Conservation (phyloP, 306 rosid species). For the Quercus cerris region DNA sequence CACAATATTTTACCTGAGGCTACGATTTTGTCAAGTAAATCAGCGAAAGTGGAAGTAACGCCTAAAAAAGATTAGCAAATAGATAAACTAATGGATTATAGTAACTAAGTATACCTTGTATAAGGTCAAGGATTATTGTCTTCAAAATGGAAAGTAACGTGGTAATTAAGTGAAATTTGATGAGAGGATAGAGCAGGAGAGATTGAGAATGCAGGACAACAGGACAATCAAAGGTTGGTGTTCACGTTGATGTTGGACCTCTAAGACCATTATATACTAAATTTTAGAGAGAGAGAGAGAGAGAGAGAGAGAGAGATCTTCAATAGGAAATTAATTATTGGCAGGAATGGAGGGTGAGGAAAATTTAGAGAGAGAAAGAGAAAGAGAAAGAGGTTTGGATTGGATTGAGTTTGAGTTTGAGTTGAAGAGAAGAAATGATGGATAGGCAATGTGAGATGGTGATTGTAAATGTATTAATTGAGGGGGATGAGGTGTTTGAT, state of each 20-base stretch:
- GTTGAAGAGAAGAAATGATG: not conserved
- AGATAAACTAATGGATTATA: not conserved
- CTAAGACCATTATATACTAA: too few relatives aligned
- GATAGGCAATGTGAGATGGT: not conserved
- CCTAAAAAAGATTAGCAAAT: not conserved
- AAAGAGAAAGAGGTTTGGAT: slow-evolving; percentile 16
- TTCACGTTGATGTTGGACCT: too few relatives aligned
- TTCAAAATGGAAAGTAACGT: not conserved
- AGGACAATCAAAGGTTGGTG: not conserved
- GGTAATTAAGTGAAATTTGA: not conserved
- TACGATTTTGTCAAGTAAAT: not conserved
- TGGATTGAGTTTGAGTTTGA: not conserved
- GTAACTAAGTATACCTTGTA: not conserved
- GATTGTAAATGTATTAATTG: not conserved
- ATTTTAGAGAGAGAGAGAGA: not conserved
- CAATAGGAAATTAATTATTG: not conserved
- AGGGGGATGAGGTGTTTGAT: not conserved
- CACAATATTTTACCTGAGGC: not conserved
- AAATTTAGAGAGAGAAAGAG: not conserved
- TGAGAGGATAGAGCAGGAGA: not conserved
- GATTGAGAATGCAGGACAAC: not conserved
- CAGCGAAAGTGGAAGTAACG: not conserved
- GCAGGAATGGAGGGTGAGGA: not conserved
- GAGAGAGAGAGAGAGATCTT: not conserved
- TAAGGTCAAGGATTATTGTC: not conserved